These are phyloP conservation scores for Cercospora beticola DNA, from an alignment of 2,329 filamentous ascomycete species.

Conservation along the genomic window DNA sequence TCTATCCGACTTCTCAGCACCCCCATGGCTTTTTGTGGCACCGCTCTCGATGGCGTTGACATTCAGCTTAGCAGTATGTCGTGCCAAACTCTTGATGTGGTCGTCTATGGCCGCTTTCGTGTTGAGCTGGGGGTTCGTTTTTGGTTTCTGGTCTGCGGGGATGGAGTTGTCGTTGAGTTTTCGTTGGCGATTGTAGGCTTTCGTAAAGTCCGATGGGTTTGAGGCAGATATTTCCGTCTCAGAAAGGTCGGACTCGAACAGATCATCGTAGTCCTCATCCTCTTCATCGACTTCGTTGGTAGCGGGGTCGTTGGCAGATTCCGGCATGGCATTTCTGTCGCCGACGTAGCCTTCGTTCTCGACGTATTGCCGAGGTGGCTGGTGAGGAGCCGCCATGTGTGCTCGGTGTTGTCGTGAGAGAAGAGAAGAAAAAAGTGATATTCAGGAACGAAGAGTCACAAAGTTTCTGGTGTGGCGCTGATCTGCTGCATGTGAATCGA, in stretches of 20 bases:
- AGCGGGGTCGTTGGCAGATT: conserved; percentile 27
- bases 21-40: conserved; percentile 50
- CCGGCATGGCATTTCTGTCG: conserved; percentile 30
- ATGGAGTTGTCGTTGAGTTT: conserved; percentile 59
- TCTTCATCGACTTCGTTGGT: conserved; percentile 25
- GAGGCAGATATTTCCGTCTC: conserved; percentile 53
- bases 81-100: conserved; percentile 78
- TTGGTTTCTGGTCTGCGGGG: conserved; percentile 58
- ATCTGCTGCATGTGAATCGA: conserved; percentile 12
- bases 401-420: background rate
- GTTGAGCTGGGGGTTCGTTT: conserved; percentile 77
- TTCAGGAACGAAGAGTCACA: conserved; percentile 15
- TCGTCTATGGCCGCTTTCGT: conserved; percentile 79
- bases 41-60: conserved; percentile 64
- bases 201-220: conserved; percentile 69
- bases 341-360: conserved; percentile 38
- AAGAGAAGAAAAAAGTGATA: conserved; percentile 4
- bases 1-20: conserved; percentile 73
- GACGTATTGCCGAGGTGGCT: conserved; percentile 35
- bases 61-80: conserved; percentile 81
- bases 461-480: conserved; percentile 9
- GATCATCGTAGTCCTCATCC: conserved; percentile 56
- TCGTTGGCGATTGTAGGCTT: conserved; percentile 83
- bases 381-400: conserved; percentile 24
- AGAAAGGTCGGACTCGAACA: conserved; percentile 60